Evolutionary conservation across 2,329 filamentous ascomycete genomes (phyloP).

Genomic region (Thelonectria blattea): DNA sequence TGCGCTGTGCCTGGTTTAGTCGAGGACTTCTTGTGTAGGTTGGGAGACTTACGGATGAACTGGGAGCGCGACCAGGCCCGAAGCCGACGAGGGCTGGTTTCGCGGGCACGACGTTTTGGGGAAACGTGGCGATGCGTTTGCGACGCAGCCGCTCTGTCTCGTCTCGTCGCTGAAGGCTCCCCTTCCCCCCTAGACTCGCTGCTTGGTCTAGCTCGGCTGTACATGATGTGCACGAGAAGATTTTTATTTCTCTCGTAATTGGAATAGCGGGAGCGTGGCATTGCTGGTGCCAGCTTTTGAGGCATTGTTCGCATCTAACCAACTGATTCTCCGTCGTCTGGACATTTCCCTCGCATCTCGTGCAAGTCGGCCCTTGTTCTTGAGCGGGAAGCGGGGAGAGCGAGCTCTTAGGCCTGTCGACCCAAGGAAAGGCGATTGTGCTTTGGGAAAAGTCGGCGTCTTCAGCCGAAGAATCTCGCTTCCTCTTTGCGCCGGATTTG

Average conservation of each 20-base stretch:
- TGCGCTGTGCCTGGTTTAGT: slow-evolving; percentile 39
- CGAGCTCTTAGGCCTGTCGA: slow-evolving; percentile 9
- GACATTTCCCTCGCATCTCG: slow-evolving; percentile 26
- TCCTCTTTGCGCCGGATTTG: slow-evolving; percentile 37
- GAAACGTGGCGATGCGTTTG: slow-evolving; percentile 42
- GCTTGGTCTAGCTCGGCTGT: slow-evolving; percentile 14
- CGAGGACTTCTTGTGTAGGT: background rate
- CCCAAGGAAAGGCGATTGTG: slow-evolving; percentile 40
- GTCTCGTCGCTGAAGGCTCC: slow-evolving; percentile 27
- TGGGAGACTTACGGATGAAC: slow-evolving; percentile 41
- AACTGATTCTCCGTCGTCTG: slow-evolving; percentile 13
- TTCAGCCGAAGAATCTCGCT: slow-evolving; percentile 30
- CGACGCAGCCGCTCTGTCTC: slow-evolving; percentile 43
- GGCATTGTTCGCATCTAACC: slow-evolving; percentile 32
- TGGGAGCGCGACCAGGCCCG: slow-evolving; percentile 42
- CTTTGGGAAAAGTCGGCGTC: slow-evolving; percentile 41
- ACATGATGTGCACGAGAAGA: slow-evolving; percentile 33
- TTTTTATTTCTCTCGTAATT: slow-evolving; percentile 6
- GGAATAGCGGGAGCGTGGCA: slow-evolving; percentile 28
- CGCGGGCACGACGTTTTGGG: slow-evolving; percentile 41
- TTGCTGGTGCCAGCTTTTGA: slow-evolving; percentile 34
- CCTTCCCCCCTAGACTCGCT: slow-evolving; percentile 21
- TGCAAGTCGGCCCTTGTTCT: slow-evolving; percentile 14
- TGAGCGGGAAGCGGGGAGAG: background rate
- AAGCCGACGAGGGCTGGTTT: slow-evolving; percentile 49